Evolutionary conservation across 805 yeast species (phyloP).

Genomic region (Teunomyces cretensis): DNA sequence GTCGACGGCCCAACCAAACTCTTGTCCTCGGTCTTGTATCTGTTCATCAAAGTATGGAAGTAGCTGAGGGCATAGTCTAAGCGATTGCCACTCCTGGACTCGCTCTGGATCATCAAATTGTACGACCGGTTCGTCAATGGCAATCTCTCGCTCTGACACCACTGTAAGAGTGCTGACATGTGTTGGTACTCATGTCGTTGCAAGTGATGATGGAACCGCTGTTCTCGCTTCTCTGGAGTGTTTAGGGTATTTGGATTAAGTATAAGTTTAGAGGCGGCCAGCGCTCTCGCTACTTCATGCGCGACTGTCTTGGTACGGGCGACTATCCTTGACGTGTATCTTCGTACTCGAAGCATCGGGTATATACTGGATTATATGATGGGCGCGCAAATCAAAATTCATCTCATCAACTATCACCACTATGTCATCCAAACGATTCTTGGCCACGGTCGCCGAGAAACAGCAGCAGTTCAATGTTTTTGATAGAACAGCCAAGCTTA

Average conservation of each 20-base stretch:
- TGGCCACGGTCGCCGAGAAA: constrained; percentile 28
- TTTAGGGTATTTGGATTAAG: neutral
- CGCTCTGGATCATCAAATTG: constrained; percentile 2
- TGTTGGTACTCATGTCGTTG: neutral
- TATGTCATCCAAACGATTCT: constrained; percentile 12
- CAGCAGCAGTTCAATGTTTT: constrained; percentile 47
- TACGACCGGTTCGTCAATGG: constrained; percentile 1
- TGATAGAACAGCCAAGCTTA: constrained; percentile 57
- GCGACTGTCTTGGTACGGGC: neutral
- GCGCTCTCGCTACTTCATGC: neutral
- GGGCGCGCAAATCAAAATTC: constrained; percentile 3
- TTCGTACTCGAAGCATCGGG: constrained; percentile 1
- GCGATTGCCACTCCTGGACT: neutral
- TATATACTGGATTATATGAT: neutral
- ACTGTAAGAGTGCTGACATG: neutral
- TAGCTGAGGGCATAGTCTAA: constrained; percentile 9
- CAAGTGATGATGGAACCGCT: neutral
- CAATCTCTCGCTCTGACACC: neutral
- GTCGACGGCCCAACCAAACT: constrained; percentile 9
- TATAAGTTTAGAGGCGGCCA: neutral
- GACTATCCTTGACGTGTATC: neutral
- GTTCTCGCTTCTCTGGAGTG: constrained; percentile 4
- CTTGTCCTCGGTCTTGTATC: constrained; percentile 8
- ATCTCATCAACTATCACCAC: neutral
- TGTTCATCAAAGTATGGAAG: constrained; percentile 8